Evolutionary conservation across 257 asterid species (phyloP).

Genomic region (Capsicum chinense): DNA sequence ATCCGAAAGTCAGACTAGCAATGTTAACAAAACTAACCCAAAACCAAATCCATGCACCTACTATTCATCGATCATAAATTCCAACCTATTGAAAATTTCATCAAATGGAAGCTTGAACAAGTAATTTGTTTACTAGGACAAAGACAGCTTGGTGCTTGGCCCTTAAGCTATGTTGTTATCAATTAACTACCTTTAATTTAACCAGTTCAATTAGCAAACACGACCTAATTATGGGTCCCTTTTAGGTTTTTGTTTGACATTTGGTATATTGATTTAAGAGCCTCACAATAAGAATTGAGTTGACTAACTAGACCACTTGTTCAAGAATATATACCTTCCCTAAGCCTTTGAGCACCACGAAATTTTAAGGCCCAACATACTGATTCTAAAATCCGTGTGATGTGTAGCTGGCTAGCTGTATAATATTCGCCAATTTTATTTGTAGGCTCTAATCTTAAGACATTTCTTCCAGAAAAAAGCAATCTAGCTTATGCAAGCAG

Average conservation of each 20-base stretch:
- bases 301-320: not conserved
- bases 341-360: not conserved
- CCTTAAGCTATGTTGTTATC: too few relatives aligned
- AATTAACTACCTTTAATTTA: not conserved
- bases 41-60: not conserved
- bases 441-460: not conserved
- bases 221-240: not conserved
- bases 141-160: too few relatives aligned
- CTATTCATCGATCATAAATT: not conserved
- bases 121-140: not conserved
- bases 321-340: not conserved
- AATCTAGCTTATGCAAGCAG: too few relatives aligned
- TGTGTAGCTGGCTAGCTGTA: not conserved
- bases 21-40: not conserved
- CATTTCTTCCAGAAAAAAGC: not conserved
- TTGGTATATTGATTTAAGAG: not conserved
- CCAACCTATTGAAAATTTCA: not conserved
- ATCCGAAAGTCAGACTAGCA: not conserved
- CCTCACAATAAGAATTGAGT: conserved; percentile 2
- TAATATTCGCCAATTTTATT: not conserved
- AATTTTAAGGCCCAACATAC: not conserved
- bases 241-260: not conserved
- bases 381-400: not conserved
- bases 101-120: not conserved
- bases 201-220: not conserved